These are phyloP conservation scores for Crithidia bombi DNA, from an alignment of 208 protist species.

Conservation along the genomic window DNA sequence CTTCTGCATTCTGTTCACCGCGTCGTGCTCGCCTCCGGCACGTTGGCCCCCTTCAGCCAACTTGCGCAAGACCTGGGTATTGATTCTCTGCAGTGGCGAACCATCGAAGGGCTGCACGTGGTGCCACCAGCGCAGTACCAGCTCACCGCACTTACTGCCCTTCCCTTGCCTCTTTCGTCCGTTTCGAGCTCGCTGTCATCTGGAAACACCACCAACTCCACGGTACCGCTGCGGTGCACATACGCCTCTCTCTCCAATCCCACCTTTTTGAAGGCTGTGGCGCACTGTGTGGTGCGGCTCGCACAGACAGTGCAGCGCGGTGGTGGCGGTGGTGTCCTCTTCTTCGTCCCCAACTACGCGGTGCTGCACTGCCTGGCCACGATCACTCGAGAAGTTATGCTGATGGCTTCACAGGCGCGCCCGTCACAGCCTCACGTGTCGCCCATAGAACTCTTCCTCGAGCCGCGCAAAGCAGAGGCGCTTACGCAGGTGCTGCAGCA, in stretches of 20 bases:
- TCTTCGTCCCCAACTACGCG: slow-evolving; percentile 93
- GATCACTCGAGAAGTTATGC: slow-evolving; percentile 25
- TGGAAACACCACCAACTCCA: neutral
- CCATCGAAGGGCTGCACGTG: slow-evolving; percentile 54
- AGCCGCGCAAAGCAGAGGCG: slow-evolving; percentile 39
- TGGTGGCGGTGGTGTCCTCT: slow-evolving; percentile 81
- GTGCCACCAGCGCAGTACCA: slow-evolving; percentile 44
- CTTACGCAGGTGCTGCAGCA: slow-evolving; percentile 31
- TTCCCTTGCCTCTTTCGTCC: neutral
- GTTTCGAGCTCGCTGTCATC: neutral
- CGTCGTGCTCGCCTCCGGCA: slow-evolving; percentile 96
- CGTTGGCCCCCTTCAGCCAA: slow-evolving; percentile 89
- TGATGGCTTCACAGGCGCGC: neutral
- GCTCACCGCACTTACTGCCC: slow-evolving; percentile 39
- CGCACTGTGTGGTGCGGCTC: slow-evolving; percentile 47
- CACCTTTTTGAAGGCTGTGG: slow-evolving; percentile 56
- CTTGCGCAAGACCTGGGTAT: slow-evolving; percentile 81
- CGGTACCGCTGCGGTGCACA: slow-evolving; percentile 56
- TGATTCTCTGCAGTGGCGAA: slow-evolving; percentile 23
- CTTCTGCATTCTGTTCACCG: slow-evolving; percentile 55
- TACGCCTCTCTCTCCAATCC: slow-evolving; percentile 47
- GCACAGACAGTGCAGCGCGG: slow-evolving; percentile 33
- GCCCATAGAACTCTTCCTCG: slow-evolving; percentile 27
- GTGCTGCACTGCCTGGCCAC: slow-evolving; percentile 41
- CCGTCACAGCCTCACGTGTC: neutral